phyloP scores from a whole-genome alignment of 495 filamentous ascomycete species.

The Aspergillus heteromorphus region DNA sequence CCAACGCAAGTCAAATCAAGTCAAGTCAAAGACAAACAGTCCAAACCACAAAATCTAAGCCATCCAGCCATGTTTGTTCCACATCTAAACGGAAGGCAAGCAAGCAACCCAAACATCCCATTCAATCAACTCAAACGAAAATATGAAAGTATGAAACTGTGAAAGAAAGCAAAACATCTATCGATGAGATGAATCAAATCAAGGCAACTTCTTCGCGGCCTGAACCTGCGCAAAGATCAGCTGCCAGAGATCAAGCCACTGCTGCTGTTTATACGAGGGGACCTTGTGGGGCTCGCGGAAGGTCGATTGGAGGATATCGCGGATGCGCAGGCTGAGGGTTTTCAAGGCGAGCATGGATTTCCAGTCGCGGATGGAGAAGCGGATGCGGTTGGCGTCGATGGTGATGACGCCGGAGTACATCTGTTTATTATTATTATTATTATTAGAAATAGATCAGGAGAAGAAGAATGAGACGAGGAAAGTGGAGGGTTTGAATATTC shows the following conservation, averaged over 20 bases:
- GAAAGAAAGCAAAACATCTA: no score
- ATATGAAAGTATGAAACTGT: no score
- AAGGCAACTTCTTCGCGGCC: conserved; percentile 21
- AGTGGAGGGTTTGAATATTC: neutral
- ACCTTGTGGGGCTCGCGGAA: conserved; percentile 68
- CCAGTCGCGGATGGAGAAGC: conserved; percentile 86
- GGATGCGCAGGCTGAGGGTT: conserved; percentile 59
- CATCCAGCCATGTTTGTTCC: no score
- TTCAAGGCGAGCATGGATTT: conserved; percentile 85
- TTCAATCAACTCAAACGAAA: no score
- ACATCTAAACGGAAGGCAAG: neutral
- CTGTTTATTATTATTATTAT: conserved; percentile 26
- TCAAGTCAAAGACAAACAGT: neutral
- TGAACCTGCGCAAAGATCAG: conserved; percentile 29
- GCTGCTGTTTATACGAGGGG: conserved; percentile 59
- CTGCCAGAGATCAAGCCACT: conserved; percentile 71
- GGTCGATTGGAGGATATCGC: conserved; percentile 62
- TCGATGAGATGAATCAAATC: no score
- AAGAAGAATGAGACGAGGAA: neutral
- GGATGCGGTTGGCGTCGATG: conserved; percentile 78
- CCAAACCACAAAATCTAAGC: no score
- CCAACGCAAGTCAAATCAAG: neutral
- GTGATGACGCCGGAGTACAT: conserved; percentile 81
- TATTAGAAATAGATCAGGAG: neutral
- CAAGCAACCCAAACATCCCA: neutral